Evolutionary conservation across 2,329 filamentous ascomycete species (phyloP).

Genomic region (Fusarium napiforme): DNA sequence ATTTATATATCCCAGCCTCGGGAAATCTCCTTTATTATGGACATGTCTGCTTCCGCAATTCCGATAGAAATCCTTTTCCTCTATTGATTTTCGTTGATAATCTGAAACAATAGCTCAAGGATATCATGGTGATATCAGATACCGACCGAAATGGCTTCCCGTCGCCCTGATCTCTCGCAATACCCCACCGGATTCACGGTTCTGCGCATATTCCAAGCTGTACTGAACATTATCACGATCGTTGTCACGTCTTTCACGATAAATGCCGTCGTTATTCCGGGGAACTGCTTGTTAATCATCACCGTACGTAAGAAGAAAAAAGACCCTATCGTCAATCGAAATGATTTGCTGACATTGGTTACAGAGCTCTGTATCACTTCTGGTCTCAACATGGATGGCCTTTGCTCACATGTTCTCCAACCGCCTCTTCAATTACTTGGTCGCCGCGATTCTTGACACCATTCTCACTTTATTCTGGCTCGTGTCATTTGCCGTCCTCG

Average conservation of each 20-base stretch:
- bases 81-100: accelerated
- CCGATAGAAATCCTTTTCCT: too few relatives aligned
- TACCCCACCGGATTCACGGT: slow-evolving; percentile 58
- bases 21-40: neutral
- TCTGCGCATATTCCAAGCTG: slow-evolving; percentile 58
- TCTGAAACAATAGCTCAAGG: too few relatives aligned
- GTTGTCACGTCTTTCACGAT: slow-evolving; percentile 60
- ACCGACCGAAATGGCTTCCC: neutral
- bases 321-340: too few relatives aligned
- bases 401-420: slow-evolving; percentile 54
- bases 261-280: slow-evolving; percentile 49
- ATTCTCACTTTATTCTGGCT: slow-evolving; percentile 66
- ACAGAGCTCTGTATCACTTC: slow-evolving; percentile 57
- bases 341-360: neutral
- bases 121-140: accelerated
- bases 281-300: slow-evolving; percentile 50
- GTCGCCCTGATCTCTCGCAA: slow-evolving; percentile 48
- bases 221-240: slow-evolving; percentile 58
- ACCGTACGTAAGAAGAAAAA: slow-evolving; percentile 49
- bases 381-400: slow-evolving; percentile 59
- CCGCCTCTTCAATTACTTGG: slow-evolving; percentile 65
- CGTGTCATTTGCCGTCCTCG: slow-evolving; percentile 55
- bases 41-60: neutral
- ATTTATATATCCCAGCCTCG: neutral
- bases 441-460: slow-evolving; percentile 61